Base-by-base conservation (phyloP, 257 asterid genomes). In the Solanum raphanifolium region DNA sequence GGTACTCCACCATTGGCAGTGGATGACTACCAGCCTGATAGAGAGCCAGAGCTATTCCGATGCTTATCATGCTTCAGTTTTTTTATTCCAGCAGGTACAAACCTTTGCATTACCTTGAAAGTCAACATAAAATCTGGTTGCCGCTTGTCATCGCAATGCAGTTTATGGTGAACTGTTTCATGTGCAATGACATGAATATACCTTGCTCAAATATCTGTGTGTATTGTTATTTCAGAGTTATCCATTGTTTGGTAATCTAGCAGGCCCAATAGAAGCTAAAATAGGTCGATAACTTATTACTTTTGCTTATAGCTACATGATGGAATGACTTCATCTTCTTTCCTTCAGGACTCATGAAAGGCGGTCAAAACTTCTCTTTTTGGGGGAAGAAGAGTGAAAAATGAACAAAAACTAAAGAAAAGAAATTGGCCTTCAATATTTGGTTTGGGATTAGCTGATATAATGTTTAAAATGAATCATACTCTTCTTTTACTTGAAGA, bases 51-150 rank as follows among this genome's bases (percentile, higher is more conserved):
- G 87, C 13, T 95, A 87, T 97, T 97, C 94, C 94, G 98, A 94
- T 97, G 98, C 93, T 90, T 96, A 73, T 92, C 98, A 81, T 96
- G 99, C 94, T 96, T 96, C 94, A 94, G 94, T 90, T 91, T 96
- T 90, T 96, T 96, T 91, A 92, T 94, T 82, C 98, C 97, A 78
- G 85, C 92, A 81, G 95, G 99, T 96, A 88, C 87, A 88, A 35
- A 83, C 69, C 48, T 21, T 86, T 55, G 39, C 71, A 48, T 48
- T 16, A 31, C 43, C 86, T 82, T 46, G 43, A 20, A 79, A 48
- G 43, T 48, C 32, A 20, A 82, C 43, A 81, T 29, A 81, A 79
- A 46, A 48, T 31, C 69, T 46, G 69, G 68, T 46, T 27, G 13
- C 27, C 13, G 31, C 48, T 43, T 43, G 27, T 27, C 65, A 5